These are phyloP conservation scores for Lasiosphaeriaceae sp. DNA, from an alignment of 495 filamentous ascomycete species.

Conservation along the genomic window DNA sequence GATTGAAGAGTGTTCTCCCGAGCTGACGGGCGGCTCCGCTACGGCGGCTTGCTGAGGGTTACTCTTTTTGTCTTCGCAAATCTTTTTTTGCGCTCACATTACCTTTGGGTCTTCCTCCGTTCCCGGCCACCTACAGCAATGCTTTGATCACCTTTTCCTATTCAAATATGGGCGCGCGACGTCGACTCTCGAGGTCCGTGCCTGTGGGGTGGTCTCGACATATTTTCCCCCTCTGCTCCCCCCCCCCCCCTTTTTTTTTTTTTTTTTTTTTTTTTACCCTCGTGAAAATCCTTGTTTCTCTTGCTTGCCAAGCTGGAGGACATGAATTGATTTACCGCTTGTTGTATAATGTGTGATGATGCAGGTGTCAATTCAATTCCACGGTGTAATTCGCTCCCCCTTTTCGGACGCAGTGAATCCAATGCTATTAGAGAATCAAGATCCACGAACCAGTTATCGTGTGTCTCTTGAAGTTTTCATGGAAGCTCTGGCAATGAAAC, in stretches of 20 bases:
- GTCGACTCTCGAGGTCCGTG: conserved; percentile 24
- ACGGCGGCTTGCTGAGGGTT: conserved; percentile 38
- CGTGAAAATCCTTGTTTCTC: not conserved
- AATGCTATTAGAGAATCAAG: too few species aligned
- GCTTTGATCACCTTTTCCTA: conserved; percentile 28
- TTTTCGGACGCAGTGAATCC: too few species aligned
- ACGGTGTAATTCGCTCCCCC: too few species aligned
- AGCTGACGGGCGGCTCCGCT: conserved; percentile 26
- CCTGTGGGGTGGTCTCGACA: conserved; percentile 35
- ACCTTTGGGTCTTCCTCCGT: conserved; percentile 35
- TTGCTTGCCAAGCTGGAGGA: not conserved
- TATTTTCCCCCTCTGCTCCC: conserved; percentile 4
- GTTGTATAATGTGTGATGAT: too few species aligned
- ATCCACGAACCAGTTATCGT: too few species aligned
- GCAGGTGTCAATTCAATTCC: too few species aligned
- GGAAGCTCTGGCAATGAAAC: too few species aligned
- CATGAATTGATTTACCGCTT: not conserved
- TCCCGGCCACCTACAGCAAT: conserved; percentile 34
- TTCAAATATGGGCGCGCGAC: conserved; percentile 16
- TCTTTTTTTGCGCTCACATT: conserved; percentile 3
- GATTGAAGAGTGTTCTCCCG: conserved; percentile 9
- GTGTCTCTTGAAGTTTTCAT: too few species aligned
- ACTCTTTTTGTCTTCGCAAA: conserved; percentile 12
- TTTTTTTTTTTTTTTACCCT: not conserved
- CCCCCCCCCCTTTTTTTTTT: not conserved